Evolutionary conservation across 768 basidiomycete genomes (phyloP), one percentile per base, ranked within the genome.

Genomic region (Hypholoma fasciculare): DNA sequence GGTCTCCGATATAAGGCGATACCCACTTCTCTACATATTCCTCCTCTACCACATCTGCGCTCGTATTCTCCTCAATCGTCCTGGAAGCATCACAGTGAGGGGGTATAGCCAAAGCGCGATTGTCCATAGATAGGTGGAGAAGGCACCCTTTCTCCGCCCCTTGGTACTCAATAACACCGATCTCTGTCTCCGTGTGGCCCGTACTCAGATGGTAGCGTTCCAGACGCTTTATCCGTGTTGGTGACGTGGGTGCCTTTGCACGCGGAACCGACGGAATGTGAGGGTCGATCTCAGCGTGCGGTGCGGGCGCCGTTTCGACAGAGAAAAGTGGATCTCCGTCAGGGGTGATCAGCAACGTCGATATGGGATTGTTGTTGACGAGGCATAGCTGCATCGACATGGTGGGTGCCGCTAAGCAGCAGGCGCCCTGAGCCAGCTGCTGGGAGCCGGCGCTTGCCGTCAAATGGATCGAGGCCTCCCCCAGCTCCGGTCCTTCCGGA

Each of bases 331-430:
- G 66, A 46, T 66, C 62, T 8, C 74, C 75, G 26, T 73, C 71
- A 5, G 66, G 65, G 7, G 74, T 66, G 8, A 74, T 63, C 52
- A 78, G 69, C 14, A 72, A 56, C 2, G 77, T 77, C 26, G 72
- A 61, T 4, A 62, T 66, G 8, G 76, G 73, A 62, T 78, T 75
- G 63, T 79, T 79, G 60, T 78, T 65, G 13, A 73, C 63, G 34
- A 77, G 65, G 52, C 61, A 68, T 27, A 76, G 69, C 50, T 78
- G 74, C 64, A 78, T 65, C n/a, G 59, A 56, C 54, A 54, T 54
- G n/a, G 34, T 38, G 27, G 42, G 26, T 9, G 17, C 26, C 38
- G 17, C n/a, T 14, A 42, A 42, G 5, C 17, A 17, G 40, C 12
- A 40, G n/a, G 39, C 11, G 4, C 39, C n/a, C n/a, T 12, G 40